Conservation (phyloP, 2,329 filamentous ascomycete species). For the Cladosporium phlei region DNA sequence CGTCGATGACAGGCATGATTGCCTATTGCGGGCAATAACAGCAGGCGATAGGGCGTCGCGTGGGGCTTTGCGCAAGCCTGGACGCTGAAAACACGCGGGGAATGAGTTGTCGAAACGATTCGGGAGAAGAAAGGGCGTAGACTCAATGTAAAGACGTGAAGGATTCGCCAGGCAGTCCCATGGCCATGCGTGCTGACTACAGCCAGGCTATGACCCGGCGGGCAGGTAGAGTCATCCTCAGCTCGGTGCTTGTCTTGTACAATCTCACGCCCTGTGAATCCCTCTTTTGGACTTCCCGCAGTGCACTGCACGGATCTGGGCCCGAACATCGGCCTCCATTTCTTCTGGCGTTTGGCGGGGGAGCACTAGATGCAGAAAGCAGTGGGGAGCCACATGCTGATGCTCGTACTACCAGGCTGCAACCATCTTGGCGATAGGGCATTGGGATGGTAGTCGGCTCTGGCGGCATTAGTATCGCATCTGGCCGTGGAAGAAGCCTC, state of each 20-base stretch:
- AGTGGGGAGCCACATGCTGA: not conserved
- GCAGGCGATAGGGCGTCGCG: not conserved
- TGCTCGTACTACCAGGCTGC: too few relatives aligned
- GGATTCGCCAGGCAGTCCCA: not conserved
- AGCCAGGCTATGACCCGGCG: not conserved
- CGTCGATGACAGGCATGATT: slow-evolving; percentile 18
- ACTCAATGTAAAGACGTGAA: slow-evolving; percentile 5
- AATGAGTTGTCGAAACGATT: slow-evolving; percentile 15
- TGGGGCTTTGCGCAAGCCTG: not conserved
- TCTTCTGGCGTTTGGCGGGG: slow-evolving; percentile 1
- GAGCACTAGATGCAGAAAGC: not conserved
- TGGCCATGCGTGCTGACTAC: slow-evolving; percentile 4
- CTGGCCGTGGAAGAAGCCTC: too few relatives aligned
- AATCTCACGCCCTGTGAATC: too few relatives aligned
- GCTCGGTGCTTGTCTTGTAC: too few relatives aligned
- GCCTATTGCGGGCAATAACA: slow-evolving; percentile 7
- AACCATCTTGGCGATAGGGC: not conserved
- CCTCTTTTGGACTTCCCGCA: too few relatives aligned
- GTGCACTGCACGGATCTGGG: too few relatives aligned
- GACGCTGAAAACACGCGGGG: slow-evolving; percentile 2
- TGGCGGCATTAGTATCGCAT: not conserved
- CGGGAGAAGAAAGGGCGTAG: slow-evolving; percentile 13
- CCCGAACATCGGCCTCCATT: slow-evolving; percentile 2
- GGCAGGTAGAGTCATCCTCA: slow-evolving; percentile 3
- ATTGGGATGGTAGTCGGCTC: slow-evolving; percentile 1